These are phyloP conservation scores for Hydrangea macrophylla DNA, from an alignment of 148 eudicot genomes.

Conservation along the genomic window DNA sequence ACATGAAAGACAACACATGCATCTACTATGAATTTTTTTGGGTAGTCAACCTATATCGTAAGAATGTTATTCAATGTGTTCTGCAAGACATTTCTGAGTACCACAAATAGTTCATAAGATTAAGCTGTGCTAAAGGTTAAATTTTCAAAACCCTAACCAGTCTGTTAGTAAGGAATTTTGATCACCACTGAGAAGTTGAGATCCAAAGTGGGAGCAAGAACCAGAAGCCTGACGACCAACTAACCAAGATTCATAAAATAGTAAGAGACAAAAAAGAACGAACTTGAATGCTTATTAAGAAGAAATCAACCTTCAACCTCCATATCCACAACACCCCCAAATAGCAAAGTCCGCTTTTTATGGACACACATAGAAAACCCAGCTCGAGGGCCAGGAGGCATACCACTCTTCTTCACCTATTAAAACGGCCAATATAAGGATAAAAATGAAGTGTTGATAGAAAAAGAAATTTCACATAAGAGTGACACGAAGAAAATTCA, in stretches of 20 bases:
- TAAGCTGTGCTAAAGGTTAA: too few relatives aligned
- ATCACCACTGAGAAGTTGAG: neutral
- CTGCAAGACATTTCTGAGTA: too few relatives aligned
- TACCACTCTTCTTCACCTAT: conserved; percentile 96
- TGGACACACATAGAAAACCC: conserved; percentile 94
- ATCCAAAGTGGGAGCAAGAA: neutral
- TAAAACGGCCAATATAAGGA: conserved; percentile 15
- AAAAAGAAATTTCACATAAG: neutral
- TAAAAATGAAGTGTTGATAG: neutral
- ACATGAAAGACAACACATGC: too few relatives aligned
- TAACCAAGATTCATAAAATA: too few relatives aligned
- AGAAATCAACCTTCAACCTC: conserved; percentile 71
- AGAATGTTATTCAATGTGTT: too few relatives aligned
- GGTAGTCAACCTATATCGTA: too few relatives aligned
- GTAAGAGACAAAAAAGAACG: neutral
- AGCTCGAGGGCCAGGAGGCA: conserved; percentile 99
- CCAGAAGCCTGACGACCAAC: neutral
- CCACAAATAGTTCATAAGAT: too few relatives aligned
- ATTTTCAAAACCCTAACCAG: too few relatives aligned
- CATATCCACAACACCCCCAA: conserved; percentile 99
- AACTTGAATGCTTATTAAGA: conserved; percentile 4
- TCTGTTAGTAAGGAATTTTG: too few relatives aligned
- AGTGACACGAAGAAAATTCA: neutral
- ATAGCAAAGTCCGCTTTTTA: conserved; percentile 87
- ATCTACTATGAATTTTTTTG: too few relatives aligned